These are phyloP conservation scores for Aleurites moluccanus DNA, from an alignment of 441 rosid genomes.

Conservation along the genomic window DNA sequence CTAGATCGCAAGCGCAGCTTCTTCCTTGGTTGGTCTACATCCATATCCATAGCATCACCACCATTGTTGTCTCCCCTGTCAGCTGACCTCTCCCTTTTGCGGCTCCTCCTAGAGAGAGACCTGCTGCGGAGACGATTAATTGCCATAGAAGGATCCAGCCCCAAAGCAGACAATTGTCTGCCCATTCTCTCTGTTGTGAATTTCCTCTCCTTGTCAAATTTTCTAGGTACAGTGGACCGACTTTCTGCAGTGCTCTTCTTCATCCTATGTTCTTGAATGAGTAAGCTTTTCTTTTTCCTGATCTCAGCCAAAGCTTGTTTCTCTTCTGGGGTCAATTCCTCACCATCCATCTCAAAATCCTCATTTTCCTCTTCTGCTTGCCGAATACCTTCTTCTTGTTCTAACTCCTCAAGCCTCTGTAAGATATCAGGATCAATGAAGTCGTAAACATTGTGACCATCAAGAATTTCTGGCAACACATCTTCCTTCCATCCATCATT, in stretches of 20 bases:
- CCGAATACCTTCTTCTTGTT: slow-evolving; percentile 65
- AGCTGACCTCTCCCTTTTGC: slow-evolving; percentile 75
- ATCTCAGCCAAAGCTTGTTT: slow-evolving; percentile 59
- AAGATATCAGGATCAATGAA: slow-evolving; percentile 83
- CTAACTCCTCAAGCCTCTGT: slow-evolving; percentile 78
- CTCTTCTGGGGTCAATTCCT: slow-evolving; percentile 72
- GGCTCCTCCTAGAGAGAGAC: slow-evolving; percentile 54
- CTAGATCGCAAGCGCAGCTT: slow-evolving; percentile 51
- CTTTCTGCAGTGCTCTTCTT: slow-evolving; percentile 88
- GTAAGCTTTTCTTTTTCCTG: slow-evolving; percentile 64
- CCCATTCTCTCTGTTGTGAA: slow-evolving; percentile 78
- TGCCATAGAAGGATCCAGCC: slow-evolving; percentile 82
- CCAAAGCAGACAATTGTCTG: slow-evolving; percentile 62
- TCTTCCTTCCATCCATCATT: slow-evolving; percentile 90
- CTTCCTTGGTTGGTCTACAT: slow-evolving; percentile 51
- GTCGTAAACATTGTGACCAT: slow-evolving; percentile 89
- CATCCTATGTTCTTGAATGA: slow-evolving; percentile 75
- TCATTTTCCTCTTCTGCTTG: slow-evolving; percentile 53
- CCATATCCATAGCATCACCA: slow-evolving; percentile 62
- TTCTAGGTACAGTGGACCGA: slow-evolving; percentile 70
- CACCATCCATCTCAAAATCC: slow-evolving; percentile 65
- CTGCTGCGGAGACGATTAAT: slow-evolving; percentile 62
- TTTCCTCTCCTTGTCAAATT: slow-evolving; percentile 69
- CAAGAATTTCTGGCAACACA: slow-evolving; percentile 80
- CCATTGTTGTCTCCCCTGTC: slow-evolving; percentile 35